A percentile compares a stretch with the other conserved stretches of the same genome.
These are phyloP conservation scores for Rhytidhysteron rufulum DNA, from an alignment of 2,329 filamentous ascomycete species.

Conservation along the genomic window DNA sequence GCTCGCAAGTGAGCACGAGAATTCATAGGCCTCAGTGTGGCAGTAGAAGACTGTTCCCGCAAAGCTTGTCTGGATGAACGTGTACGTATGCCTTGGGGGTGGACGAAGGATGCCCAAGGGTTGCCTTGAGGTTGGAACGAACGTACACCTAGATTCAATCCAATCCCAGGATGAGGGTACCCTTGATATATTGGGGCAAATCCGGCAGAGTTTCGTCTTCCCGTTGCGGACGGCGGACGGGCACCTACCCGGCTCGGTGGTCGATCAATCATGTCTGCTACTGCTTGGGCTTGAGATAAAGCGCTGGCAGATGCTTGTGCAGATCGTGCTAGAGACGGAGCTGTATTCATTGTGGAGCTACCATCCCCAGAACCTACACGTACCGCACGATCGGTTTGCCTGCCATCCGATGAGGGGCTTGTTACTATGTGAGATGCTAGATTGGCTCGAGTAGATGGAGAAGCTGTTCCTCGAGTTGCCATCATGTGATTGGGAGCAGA, in stretches of 20 bases:
- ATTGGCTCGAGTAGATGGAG: constrained; percentile 25
- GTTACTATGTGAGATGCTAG: constrained; percentile 18
- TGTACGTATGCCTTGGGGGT: constrained; percentile 20
- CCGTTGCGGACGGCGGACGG: constrained; percentile 32
- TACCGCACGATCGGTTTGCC: constrained; percentile 20
- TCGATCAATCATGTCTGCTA: constrained; percentile 34
- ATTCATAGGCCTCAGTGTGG: constrained; percentile 30
- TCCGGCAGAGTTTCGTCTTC: constrained; percentile 29
- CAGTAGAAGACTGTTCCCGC: constrained; percentile 37
- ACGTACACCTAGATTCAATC: constrained; percentile 30
- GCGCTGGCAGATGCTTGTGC: constrained; percentile 22
- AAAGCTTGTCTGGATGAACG: constrained; percentile 32
- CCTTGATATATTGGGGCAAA: constrained; percentile 27
- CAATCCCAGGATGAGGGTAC: constrained; percentile 27
- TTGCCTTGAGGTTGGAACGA: constrained; percentile 32
- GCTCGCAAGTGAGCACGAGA: constrained; percentile 23
- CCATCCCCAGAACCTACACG: constrained; percentile 21
- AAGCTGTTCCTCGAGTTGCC: constrained; percentile 21
- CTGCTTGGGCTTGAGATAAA: constrained; percentile 24
- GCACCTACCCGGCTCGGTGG: constrained; percentile 33
- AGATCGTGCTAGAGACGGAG: constrained; percentile 25
- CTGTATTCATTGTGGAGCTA: constrained; percentile 4
- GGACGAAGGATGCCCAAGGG: constrained; percentile 34
- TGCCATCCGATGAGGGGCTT: constrained; percentile 11
- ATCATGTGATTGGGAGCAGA: constrained; percentile 18